Evolutionary conservation across 495 filamentous ascomycete species (phyloP).

Genomic region (Aspergillus nanangensis): DNA sequence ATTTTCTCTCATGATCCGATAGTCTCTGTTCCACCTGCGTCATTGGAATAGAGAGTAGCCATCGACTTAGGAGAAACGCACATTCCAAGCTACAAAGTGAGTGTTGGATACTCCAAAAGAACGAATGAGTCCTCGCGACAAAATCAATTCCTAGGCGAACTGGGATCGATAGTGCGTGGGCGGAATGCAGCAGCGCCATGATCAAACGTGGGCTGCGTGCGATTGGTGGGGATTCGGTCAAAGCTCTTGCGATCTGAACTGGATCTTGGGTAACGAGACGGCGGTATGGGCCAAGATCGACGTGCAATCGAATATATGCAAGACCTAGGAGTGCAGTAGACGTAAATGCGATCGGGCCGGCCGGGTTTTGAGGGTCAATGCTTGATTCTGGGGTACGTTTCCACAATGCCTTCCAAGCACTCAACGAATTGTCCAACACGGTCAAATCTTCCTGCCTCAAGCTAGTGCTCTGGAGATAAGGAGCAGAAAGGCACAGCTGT

Average conservation of each 20-base stretch:
- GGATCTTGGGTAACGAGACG: conserved; percentile 46
- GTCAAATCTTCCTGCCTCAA: conserved; percentile 42
- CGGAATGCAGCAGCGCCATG: conserved; percentile 48
- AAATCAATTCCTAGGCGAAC: conserved; percentile 50
- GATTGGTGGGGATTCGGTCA: conserved; percentile 36
- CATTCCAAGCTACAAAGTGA: conserved; percentile 53
- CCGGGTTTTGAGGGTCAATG: conserved; percentile 48
- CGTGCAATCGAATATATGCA: conserved; percentile 49
- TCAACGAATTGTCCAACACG: conserved; percentile 38
- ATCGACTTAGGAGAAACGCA: conserved; percentile 49
- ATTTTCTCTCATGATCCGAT: conserved; percentile 55
- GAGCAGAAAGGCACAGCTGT: conserved; percentile 42
- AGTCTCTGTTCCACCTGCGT: conserved; percentile 42
- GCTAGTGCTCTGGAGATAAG: conserved; percentile 38
- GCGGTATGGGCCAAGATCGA: conserved; percentile 43
- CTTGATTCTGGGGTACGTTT: conserved; percentile 49
- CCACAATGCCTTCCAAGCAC: conserved; percentile 50
- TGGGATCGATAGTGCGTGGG: conserved; percentile 50
- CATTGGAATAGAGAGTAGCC: conserved; percentile 46
- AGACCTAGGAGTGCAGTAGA: conserved; percentile 51
- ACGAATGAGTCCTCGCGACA: conserved; percentile 48
- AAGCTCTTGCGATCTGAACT: conserved; percentile 35
- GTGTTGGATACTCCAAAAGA: conserved; percentile 54
- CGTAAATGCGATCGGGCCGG: conserved; percentile 51
- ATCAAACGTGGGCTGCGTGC: conserved; percentile 44